phyloP scores from a whole-genome alignment of 176 grass and related monocot species.

The Oryza officinalis region DNA sequence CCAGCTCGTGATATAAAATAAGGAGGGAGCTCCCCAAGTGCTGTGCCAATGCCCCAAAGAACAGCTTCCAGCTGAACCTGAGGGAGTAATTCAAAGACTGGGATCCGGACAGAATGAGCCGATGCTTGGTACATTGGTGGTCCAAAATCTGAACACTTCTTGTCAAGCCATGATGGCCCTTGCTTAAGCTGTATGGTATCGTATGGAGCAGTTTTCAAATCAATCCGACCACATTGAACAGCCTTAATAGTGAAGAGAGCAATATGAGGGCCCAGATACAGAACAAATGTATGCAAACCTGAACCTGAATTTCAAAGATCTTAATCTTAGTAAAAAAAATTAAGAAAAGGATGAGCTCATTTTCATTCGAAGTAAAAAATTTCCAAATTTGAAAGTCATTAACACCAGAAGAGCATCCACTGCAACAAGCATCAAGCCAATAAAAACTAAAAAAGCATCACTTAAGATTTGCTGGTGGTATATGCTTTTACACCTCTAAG shows the following conservation, averaged over 20 bases:
- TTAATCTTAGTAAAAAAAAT: conserved; percentile 11
- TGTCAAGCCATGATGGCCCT: conserved; percentile 90
- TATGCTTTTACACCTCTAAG: neutral
- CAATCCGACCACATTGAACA: conserved; percentile 85
- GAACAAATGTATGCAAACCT: conserved; percentile 96
- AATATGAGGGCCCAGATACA: conserved; percentile 96
- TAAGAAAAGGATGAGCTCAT: neutral
- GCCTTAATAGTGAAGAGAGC: conserved; percentile 97
- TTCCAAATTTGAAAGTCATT: conserved; percentile 10
- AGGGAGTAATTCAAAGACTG: conserved; percentile 71
- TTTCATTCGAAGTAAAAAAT: neutral
- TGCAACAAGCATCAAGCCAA: neutral
- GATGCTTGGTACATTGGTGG: conserved; percentile 56
- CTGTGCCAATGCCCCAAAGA: conserved; percentile 98
- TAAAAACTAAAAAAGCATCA: neutral
- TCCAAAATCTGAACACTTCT: conserved; percentile 92
- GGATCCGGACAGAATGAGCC: conserved; percentile 73
- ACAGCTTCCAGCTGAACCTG: conserved; percentile 94
- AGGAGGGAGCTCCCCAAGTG: conserved; percentile 93
- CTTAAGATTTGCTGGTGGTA: neutral
- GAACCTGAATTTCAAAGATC: conserved; percentile 59
- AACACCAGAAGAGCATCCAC: neutral
- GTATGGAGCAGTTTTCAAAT: conserved; percentile 90
- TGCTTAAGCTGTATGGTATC: conserved; percentile 94
- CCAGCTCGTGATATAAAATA: conserved; percentile 99